Evolutionary conservation across 805 yeast species (phyloP), one percentile per base, ranked within the genome.

Genomic region (Jamesozyma hellenica): DNA sequence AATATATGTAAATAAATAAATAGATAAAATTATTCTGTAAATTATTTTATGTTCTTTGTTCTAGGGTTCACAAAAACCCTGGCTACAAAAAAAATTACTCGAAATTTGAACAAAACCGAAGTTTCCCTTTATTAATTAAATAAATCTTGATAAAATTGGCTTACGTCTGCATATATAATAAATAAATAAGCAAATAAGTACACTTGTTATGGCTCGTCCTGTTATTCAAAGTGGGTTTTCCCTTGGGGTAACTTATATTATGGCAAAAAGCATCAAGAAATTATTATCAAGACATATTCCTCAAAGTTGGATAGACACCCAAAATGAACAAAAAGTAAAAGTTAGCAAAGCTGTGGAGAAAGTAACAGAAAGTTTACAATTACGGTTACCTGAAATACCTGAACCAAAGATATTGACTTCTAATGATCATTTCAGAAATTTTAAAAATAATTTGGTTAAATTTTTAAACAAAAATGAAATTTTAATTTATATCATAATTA

Each of bases 191-290:
- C n/a, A n/a, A n/a, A n/a, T n/a, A n/a, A n/a, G n/a, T n/a, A n/a
- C n/a, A n/a, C n/a, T n/a, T n/a, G 8, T 21, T 6, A 38, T 38
- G 41, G 34, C 36, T 16, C 46, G 46, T 26, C 49, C 53, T 12
- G 47, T 48, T 19, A 29, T 50, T 15, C 49, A 40, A 16, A 38
- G 45, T 15, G 28, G 43, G 7, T 32, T 49, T 15, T 43, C 48
- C 6, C 19, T 49, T 9, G 49, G 53, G 15, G 43, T 42, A 3
- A 47, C 53, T 11, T 18, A 44, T 33, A 49, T 47, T 8, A 25
- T 51, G 21, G 30, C 46, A 13, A 48, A 40, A 31, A 47, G 52
- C 15, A 28, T 51, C 2, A 28, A 43, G 21, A 39, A 37, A 16
- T 11, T 43, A n/a, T 13, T 46, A 17, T 35, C 40, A 13, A 29